Percentiles rank a stretch among this genome's conserved stretches.
Conservation (phyloP, 257 asterid species). For the Voacanga thouarsii region DNA sequence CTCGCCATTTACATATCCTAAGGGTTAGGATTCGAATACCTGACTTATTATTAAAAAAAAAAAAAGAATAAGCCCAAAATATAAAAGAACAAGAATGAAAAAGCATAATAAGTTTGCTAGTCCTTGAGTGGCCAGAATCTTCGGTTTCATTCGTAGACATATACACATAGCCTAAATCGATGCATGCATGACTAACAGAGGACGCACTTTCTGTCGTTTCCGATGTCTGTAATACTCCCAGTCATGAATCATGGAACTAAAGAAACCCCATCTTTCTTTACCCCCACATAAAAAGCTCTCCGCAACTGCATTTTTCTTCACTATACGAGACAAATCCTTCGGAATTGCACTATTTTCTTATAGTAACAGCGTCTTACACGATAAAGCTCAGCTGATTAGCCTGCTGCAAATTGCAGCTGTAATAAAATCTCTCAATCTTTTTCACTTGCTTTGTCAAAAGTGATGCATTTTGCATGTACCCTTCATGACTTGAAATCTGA, state of each 20-base stretch:
- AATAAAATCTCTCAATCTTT: neutral
- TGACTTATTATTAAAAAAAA: no score
- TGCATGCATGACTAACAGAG: neutral
- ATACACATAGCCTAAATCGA: neutral
- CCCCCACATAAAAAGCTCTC: constrained; percentile 1
- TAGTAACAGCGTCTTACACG: constrained; percentile 15
- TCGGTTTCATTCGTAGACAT: neutral
- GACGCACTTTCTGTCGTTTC: constrained; percentile 28
- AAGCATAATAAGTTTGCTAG: neutral
- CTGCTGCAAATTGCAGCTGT: neutral
- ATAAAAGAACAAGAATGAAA: neutral
- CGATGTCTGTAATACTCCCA: constrained; percentile 20
- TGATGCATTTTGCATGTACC: neutral
- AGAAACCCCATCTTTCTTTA: constrained; percentile 12
- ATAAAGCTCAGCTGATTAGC: neutral
- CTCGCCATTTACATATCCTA: no score
- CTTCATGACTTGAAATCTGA: constrained; percentile 6
- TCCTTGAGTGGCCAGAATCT: neutral
- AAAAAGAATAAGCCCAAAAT: no score
- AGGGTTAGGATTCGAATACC: no score
- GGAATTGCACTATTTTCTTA: neutral
- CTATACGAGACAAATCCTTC: constrained; percentile 5
- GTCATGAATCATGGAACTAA: constrained; percentile 5
- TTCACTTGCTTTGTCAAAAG: neutral
- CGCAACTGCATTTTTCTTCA: neutral